A percentile compares a stretch with the other conserved stretches of the same genome.
Evolutionary conservation across 1,139 yeast genomes (phyloP).

Genomic region (Zygoascus sp.): DNA sequence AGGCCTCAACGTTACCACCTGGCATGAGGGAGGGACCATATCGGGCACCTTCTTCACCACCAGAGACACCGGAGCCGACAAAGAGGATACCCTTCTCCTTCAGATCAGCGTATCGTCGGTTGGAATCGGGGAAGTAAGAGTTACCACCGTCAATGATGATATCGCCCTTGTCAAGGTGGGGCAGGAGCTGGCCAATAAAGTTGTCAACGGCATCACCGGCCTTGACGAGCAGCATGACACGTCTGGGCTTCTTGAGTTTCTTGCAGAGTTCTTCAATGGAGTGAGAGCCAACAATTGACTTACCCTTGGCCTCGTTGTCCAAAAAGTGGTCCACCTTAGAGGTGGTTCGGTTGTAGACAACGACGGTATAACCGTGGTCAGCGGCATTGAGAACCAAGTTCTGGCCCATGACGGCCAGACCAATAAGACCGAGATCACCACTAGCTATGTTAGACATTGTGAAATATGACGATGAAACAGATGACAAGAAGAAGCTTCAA

Average conservation of each 20-base stretch:
- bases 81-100: conserved; percentile 82
- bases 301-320: conserved; percentile 91
- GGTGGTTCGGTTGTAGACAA: conserved; percentile 97
- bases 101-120: conserved; percentile 92
- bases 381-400: conserved; percentile 96
- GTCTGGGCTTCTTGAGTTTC: conserved; percentile 94
- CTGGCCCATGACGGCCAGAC: conserved; percentile 99
- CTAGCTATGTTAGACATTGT: conserved; percentile 32
- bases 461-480: not conserved
- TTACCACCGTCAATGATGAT: conserved; percentile 99
- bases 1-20: conserved; percentile 96
- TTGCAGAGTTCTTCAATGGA: conserved; percentile 84
- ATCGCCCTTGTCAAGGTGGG: conserved; percentile 92
- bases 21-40: conserved; percentile 99
- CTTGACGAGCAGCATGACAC: conserved; percentile 89
- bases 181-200: conserved; percentile 82
- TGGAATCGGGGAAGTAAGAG: conserved; percentile 98
- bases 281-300: conserved; percentile 90
- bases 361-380: conserved; percentile 93
- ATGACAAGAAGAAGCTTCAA: not conserved
- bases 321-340: conserved; percentile 92
- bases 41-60: conserved; percentile 99
- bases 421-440: conserved; percentile 98
- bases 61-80: conserved; percentile 99
- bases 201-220: conserved; percentile 95